Evolutionary conservation across 2,329 filamentous ascomycete species (phyloP), one percentile per base, ranked within the genome.

Genomic region (Botrytis sinoallii): DNA sequence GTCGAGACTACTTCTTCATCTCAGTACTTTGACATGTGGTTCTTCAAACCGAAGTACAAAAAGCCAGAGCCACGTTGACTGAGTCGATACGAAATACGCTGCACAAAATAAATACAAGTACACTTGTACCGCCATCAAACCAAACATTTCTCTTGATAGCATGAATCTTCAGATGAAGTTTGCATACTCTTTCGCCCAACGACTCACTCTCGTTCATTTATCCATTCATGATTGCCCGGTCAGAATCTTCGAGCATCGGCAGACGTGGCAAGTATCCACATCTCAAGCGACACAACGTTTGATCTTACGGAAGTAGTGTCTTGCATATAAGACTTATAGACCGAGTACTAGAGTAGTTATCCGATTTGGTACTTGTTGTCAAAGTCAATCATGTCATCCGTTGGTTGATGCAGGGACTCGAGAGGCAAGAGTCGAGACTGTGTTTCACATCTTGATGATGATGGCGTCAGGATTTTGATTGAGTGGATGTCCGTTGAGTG

Each of bases 201-300:
- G 10, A n/a, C 35, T 61, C 35, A 42, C 60, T 29, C 60, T 42
- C 38, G 38, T n/a, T 38, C 60, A 18, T 40, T n/a, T n/a, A 42
- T 63, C 3, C 59, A 61, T 61, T 61, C 35, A 61, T 40, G 35
- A 40, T 61, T 16, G 22, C 59, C 22, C 35, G 22, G 22, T 25
- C 63, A 16, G 22, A 22, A 48, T 25, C 29, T 9, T 32, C 64
- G 44, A 66, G 44, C 44, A 48, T n/a, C 44, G 20, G 64, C 22
- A 66, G 64, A 66, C 64, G 64, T 66, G 64, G 64, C 64, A 66
- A 48, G 64, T 66, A 66, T 52, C 64, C 64, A 66, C 64, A 66
- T 64, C 29, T 66, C 44, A 16, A 48, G 64, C 29, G 46, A 66
- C 64, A 66, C 44, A 66, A 66, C 64, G 44, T 66, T 66, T 42